Evolutionary conservation across 495 filamentous ascomycete species (phyloP).

Genomic region (Annulohypoxylon bovei): DNA sequence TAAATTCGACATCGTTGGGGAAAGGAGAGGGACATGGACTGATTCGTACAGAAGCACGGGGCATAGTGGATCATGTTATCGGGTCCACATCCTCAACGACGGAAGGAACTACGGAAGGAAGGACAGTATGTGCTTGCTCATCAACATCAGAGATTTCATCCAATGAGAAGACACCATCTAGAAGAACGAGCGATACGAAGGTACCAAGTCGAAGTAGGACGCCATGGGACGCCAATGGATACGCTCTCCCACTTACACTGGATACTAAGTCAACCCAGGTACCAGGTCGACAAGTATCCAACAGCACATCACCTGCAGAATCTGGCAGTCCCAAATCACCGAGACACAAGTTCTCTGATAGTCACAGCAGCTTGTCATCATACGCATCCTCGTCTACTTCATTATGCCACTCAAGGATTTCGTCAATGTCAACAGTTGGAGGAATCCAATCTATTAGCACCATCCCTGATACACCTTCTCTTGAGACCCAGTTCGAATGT

Average conservation of each 20-base stretch:
- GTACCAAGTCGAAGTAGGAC: slow-evolving; percentile 51
- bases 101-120: slow-evolving; percentile 42
- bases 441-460: slow-evolving; percentile 38
- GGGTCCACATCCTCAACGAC: slow-evolving; percentile 40
- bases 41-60: slow-evolving; percentile 10
- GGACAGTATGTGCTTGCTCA: slow-evolving; percentile 36
- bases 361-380: slow-evolving; percentile 52
- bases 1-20: slow-evolving; percentile 47
- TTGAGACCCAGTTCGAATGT: slow-evolving; percentile 24
- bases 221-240: slow-evolving; percentile 60
- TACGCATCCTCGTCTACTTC: slow-evolving; percentile 50
- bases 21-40: slow-evolving; percentile 41
- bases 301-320: slow-evolving; percentile 43
- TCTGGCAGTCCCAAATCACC: slow-evolving; percentile 47
- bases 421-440: slow-evolving; percentile 53
- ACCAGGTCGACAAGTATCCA: slow-evolving; percentile 27
- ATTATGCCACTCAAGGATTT: slow-evolving; percentile 52
- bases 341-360: slow-evolving; percentile 54
- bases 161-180: slow-evolving; percentile 40
- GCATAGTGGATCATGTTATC: slow-evolving; percentile 10
- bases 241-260: slow-evolving; percentile 48
- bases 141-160: slow-evolving; percentile 35
- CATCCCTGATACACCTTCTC: slow-evolving; percentile 14
- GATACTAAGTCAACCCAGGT: slow-evolving; percentile 45
- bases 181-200: slow-evolving; percentile 40